Base-by-base conservation (phyloP, 108 stramenopile genomes). In the Cyclotella sp. region DNA sequence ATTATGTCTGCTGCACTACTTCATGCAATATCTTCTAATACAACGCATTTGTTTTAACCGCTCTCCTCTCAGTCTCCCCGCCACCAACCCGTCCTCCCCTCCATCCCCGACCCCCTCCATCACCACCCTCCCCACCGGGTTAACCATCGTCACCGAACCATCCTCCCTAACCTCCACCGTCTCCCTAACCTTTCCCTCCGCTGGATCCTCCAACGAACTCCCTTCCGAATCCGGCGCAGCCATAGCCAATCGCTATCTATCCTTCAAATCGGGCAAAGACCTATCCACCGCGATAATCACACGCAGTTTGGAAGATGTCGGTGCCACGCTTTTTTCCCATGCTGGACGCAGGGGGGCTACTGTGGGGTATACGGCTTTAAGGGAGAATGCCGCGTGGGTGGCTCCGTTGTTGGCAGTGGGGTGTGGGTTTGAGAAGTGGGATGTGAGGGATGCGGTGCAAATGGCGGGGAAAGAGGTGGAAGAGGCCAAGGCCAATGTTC, bases 401-500 rank as follows among this genome's bases (percentile, higher is more conserved):
- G 78, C 92, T 45, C 87, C 90, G 34, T 74, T 91, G 24, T 75
- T 95, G 65, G 89, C 88, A 6, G 68, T 82, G 26, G 81, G 84
- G 52, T 89, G 89, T 58, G 81, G 88, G 62, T 91, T 95, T 74
- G 94, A 95, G 76, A 90, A 89, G 82, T 95, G 94, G 94, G 94
- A 95, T 83, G 89, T 95, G 16, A 92, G 90, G 67, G 94, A 95
- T 68, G 91, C 94, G 66, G 76, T 78, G 26, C 68, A 64, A 10
- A 62, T 90, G 46, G 91, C 94, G 13, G 75, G 26, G 13, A 78
- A 75, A 29, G 91, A 92, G 79, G 70, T 79, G 24, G 79, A 71
- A 28, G 89, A 82, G 64, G 91, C 91, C 15, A 81, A 78, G 60
- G 84, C 89, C 49, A 91, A 86, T 64, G 89, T 90, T 22, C 90